Evolutionary conservation across 495 filamentous ascomycete genomes (phyloP).

Genomic region (Aspergillus ellipticus): DNA sequence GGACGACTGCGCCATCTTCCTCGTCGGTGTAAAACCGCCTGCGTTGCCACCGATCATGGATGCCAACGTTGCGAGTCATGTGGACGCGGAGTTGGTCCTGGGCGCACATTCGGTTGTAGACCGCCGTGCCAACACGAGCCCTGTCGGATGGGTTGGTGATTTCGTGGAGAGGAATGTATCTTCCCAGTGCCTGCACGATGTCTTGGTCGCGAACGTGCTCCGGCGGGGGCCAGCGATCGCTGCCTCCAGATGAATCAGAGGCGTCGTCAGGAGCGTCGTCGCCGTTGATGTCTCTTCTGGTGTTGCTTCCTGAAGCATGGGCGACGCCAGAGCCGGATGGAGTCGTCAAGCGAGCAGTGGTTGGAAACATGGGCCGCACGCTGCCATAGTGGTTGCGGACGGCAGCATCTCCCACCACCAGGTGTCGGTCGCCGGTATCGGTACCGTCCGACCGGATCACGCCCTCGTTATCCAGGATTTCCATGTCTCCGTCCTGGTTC

Average conservation of each 20-base stretch:
- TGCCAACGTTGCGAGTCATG: constrained; percentile 45
- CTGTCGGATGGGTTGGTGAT: constrained; percentile 39
- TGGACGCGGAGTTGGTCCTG: constrained; percentile 38
- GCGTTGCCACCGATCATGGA: constrained; percentile 69
- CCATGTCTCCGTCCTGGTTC: constrained; percentile 57
- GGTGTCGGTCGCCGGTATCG: constrained; percentile 47
- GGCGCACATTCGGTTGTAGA: constrained; percentile 39
- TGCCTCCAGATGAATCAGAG: constrained; percentile 30
- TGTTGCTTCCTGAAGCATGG: constrained; percentile 10
- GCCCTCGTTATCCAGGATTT: constrained; percentile 53
- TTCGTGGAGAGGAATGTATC: constrained; percentile 35
- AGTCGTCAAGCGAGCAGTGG: constrained; percentile 26
- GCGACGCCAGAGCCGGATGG: constrained; percentile 13
- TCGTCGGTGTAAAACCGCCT: constrained; percentile 77
- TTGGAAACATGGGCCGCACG: constrained; percentile 37
- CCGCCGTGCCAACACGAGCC: constrained; percentile 36
- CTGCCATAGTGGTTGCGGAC: constrained; percentile 42
- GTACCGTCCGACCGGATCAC: constrained; percentile 43
- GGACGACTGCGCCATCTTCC: constrained; percentile 65
- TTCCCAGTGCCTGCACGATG: constrained; percentile 37
- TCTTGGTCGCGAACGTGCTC: constrained; percentile 41
- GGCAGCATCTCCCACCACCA: constrained; percentile 45
- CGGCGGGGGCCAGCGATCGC: constrained; percentile 35
- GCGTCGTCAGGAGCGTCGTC: constrained; percentile 26
- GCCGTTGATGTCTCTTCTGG: constrained; percentile 23